phyloP scores from a whole-genome alignment of 495 filamentous ascomycete species.

The Talaromyces proteolyticus region DNA sequence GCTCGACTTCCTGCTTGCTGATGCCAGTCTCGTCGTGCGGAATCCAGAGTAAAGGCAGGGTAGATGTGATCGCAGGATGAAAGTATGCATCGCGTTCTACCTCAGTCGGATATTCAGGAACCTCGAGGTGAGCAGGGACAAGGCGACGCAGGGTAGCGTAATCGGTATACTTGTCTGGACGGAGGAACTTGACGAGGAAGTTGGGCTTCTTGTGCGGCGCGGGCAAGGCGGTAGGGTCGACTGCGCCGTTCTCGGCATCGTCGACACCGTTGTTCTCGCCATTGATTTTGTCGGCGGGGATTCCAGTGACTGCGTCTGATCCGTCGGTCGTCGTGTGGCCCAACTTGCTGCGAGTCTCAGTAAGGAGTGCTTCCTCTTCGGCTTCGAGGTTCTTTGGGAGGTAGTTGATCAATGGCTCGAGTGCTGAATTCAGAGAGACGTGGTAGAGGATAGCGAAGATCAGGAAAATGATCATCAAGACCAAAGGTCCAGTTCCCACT shows the following conservation, averaged over 20 bases:
- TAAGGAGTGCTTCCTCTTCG: slow-evolving; percentile 61
- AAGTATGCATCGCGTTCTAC: slow-evolving; percentile 66
- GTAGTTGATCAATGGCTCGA: slow-evolving; percentile 75
- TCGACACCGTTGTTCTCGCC: slow-evolving; percentile 28
- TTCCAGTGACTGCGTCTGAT: slow-evolving; percentile 20
- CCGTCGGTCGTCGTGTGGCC: slow-evolving; percentile 16
- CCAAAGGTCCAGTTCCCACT: slow-evolving; percentile 61
- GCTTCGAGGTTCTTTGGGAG: slow-evolving; percentile 62
- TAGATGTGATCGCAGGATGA: slow-evolving; percentile 62
- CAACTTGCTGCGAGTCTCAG: slow-evolving; percentile 33
- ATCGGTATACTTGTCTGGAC: slow-evolving; percentile 69
- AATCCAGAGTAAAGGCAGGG: slow-evolving; percentile 76
- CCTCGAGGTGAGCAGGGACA: slow-evolving; percentile 52
- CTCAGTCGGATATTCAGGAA: slow-evolving; percentile 49
- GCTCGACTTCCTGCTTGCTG: slow-evolving; percentile 67
- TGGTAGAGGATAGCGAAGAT: slow-evolving; percentile 80
- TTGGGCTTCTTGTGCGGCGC: slow-evolving; percentile 43
- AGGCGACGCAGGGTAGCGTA: slow-evolving; percentile 67
- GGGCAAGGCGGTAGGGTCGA: slow-evolving; percentile 8
- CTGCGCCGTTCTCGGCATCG: slow-evolving; percentile 30
- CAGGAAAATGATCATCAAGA: slow-evolving; percentile 79
- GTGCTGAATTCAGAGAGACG: slow-evolving; percentile 68
- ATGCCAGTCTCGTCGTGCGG: slow-evolving; percentile 72
- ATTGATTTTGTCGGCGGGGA: slow-evolving; percentile 16
- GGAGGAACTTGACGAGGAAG: slow-evolving; percentile 64